phyloP scores from a whole-genome alignment of 306 rosid genomes.

The Ceratonia siliqua region DNA sequence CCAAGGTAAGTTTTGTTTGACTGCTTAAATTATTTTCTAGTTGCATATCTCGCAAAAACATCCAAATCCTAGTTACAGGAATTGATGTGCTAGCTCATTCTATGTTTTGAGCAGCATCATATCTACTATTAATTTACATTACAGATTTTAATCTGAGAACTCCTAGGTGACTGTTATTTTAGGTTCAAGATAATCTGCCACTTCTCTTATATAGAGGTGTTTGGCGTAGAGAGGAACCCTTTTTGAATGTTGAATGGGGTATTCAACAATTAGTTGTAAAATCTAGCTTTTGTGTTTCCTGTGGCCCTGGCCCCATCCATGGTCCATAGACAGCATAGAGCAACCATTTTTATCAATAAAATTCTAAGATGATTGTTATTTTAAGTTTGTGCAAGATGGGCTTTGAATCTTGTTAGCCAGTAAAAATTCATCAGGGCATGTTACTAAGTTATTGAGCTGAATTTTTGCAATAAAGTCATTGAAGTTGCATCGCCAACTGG shows the following conservation, averaged over 20 bases:
- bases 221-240: constrained; percentile 9
- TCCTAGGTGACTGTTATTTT: not conserved
- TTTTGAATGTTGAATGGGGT: constrained; percentile 16
- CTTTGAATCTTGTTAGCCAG: not conserved
- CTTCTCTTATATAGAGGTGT: constrained; percentile 12
- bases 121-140: not conserved
- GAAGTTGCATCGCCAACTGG: constrained; percentile 18
- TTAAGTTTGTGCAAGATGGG: not conserved
- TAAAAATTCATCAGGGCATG: not conserved
- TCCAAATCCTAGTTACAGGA: not conserved
- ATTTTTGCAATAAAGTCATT: not conserved
- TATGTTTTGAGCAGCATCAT: not conserved
- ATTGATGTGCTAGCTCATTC: not conserved
- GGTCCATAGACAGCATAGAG: not conserved
- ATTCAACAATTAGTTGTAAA: constrained; percentile 13
- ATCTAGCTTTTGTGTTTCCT: not conserved
- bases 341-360: not conserved
- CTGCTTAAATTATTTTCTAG: not conserved
- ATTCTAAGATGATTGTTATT: constrained; percentile 14
- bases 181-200: constrained; percentile 9
- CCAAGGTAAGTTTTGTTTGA: constrained; percentile 57
- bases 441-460: constrained; percentile 2
- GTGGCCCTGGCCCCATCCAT: not conserved
- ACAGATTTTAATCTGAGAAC: constrained; percentile 19
- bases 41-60: not conserved